Percentiles rank a stretch among this genome's conserved stretches.
Evolutionary conservation across 2,329 filamentous ascomycete species (phyloP).

Genomic region (Calonectria montana): DNA sequence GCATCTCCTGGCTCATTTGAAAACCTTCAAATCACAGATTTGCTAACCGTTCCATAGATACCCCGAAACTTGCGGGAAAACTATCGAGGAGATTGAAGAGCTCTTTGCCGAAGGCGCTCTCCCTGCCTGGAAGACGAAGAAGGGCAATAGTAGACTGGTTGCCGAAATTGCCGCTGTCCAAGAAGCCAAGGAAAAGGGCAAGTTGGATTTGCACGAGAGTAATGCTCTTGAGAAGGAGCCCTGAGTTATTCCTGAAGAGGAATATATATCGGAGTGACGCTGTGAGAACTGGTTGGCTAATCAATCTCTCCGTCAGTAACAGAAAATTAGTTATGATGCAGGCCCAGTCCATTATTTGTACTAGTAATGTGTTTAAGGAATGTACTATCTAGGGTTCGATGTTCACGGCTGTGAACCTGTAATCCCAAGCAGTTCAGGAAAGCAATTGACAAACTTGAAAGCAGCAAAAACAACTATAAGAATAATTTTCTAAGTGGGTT

Average conservation of each 20-base stretch:
- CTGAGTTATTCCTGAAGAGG: not conserved
- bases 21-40: not conserved
- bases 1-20: not conserved
- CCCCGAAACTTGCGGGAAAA: not conserved
- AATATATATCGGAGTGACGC: too few species aligned
- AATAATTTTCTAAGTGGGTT: too few species aligned
- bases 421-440: too few species aligned
- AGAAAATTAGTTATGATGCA: too few species aligned
- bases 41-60: not conserved
- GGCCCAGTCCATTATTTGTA: too few species aligned
- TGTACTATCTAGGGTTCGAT: too few species aligned
- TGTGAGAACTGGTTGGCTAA: too few species aligned
- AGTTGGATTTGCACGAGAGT: constrained; percentile 8
- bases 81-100: not conserved
- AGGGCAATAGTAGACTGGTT: constrained; percentile 17
- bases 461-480: too few species aligned
- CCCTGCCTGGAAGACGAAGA: constrained; percentile 23
- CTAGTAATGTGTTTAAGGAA: too few species aligned
- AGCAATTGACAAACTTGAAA: too few species aligned
- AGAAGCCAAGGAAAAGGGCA: constrained; percentile 21
- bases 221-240: constrained; percentile 11
- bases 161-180: constrained; percentile 12
- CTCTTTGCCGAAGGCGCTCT: not conserved
- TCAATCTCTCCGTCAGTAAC: too few species aligned
- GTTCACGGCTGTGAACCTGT: too few species aligned